A percentile compares a stretch with the other conserved stretches of the same genome.
phyloP scores from a whole-genome alignment of 2,329 filamentous ascomycete genomes.

The Ilyonectria robusta region DNA sequence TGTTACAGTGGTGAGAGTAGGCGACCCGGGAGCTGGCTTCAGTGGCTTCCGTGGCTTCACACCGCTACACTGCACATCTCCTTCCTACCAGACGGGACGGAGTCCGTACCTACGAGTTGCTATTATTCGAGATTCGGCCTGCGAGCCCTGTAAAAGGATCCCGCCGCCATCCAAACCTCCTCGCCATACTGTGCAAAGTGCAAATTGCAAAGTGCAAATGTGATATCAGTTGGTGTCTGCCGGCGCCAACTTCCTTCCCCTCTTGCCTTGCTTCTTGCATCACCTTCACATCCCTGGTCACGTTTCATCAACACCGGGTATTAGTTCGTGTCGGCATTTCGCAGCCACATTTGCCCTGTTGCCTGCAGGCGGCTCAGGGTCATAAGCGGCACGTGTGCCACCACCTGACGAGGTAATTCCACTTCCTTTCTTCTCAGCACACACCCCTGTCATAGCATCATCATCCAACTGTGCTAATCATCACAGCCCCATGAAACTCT shows the following conservation, averaged over 20 bases:
- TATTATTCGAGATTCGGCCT: background rate
- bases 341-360: slow-evolving; percentile 21
- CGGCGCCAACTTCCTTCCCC: background rate
- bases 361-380: slow-evolving; percentile 17
- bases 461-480: slow-evolving; percentile 17
- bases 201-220: no score
- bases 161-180: no score
- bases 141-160: background rate
- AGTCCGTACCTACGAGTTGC: background rate
- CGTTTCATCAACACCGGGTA: slow-evolving; percentile 25
- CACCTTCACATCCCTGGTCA: slow-evolving; percentile 19
- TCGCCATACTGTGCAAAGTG: no score
- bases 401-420: slow-evolving; percentile 20
- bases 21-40: slow-evolving; percentile 5
- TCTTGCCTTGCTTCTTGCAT: slow-evolving; percentile 5
- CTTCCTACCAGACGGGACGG: background rate
- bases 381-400: slow-evolving; percentile 37
- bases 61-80: slow-evolving; percentile 16
- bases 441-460: slow-evolving; percentile 19
- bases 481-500: slow-evolving; percentile 17
- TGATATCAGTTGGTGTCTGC: background rate
- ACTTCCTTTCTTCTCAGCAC: slow-evolving; percentile 4
- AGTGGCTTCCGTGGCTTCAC: slow-evolving; percentile 26
- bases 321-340: slow-evolving; percentile 30
- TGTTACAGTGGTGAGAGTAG: background rate